A percentile compares a stretch with the other conserved stretches of the same genome.
phyloP scores from a whole-genome alignment of 2,329 filamentous ascomycete genomes.

The Trichoderma polysporum region DNA sequence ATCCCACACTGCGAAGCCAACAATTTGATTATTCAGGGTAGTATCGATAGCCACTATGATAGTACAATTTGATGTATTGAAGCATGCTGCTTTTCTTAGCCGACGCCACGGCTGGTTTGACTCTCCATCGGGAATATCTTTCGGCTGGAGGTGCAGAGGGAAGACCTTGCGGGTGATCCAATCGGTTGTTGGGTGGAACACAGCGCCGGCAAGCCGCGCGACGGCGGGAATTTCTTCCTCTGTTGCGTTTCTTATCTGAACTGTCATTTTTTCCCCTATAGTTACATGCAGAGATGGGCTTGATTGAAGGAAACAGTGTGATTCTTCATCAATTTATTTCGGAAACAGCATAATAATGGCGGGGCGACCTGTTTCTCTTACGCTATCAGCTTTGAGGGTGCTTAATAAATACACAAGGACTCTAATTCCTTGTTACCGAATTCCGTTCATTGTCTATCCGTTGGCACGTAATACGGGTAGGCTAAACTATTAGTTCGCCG shows the following conservation, averaged over 20 bases:
- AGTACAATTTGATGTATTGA: neutral
- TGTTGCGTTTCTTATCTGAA: conserved; percentile 22
- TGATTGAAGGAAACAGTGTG: neutral
- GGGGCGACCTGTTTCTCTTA: neutral
- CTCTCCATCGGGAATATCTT: neutral
- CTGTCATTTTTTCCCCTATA: conserved; percentile 7
- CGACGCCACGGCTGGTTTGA: conserved; percentile 15
- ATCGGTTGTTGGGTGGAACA: conserved; percentile 24
- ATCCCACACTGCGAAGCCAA: conserved; percentile 20
- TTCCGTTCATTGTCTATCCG: neutral
- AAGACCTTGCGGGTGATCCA: conserved; percentile 23
- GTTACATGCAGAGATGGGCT: neutral
- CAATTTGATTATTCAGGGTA: conserved; percentile 8
- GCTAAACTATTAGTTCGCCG: conserved; percentile 1
- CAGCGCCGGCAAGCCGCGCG: conserved; percentile 18
- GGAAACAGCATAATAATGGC: neutral
- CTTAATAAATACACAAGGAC: neutral
- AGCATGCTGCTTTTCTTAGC: conserved; percentile 15
- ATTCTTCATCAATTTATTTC: neutral
- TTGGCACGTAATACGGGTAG: neutral
- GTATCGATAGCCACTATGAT: conserved; percentile 20
- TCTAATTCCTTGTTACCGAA: neutral
- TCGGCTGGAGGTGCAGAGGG: conserved; percentile 17
- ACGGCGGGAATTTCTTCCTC: conserved; percentile 21
- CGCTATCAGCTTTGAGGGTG: neutral